Evolutionary conservation across 2,329 filamentous ascomycete genomes (phyloP), one percentile per base, ranked within the genome.

Genomic region (Aspergillus phoenicis): DNA sequence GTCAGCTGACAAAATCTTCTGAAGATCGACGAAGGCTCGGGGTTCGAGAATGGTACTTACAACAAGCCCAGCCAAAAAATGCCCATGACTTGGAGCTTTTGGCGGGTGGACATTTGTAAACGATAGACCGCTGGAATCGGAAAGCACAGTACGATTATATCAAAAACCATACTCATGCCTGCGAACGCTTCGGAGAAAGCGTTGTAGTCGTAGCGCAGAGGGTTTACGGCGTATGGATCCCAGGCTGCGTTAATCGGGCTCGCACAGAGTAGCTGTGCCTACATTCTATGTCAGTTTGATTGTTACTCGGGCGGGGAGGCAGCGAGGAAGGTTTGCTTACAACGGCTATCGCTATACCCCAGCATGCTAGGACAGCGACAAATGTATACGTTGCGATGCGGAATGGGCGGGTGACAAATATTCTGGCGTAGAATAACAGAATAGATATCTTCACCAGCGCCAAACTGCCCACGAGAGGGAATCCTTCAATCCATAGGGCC

Each of bases 1-100:
- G 26, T 26, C 26, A 26, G 26, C 1, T 3, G 6, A 26, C 26
- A 7, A 26, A 7, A 26, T 26, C 1, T 26, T 26, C 26, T 26
- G 6, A 26, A 26, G 26, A 26, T 26, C 26, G 26, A 26, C 26
- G 1, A 26, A 7, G 6, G 26, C 6, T 26, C 26, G 26, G 1
- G 6, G 4, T 5, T 5, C 26, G 1, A 26, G 26, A 26, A 17
- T 10, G 11, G 11, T 8, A 36, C 54, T 33, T 38, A 57, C 54
- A 57, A 57, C 38, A 57, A 33, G 3, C 54, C 54, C n/a, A 48
- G 54, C 54, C 54, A 57, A 28, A 57, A 57, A 8, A 57, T 57
- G 41, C 41, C 54, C 13, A 38, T 13, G 24, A 57, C 26, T 49
- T 57, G 54, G 10, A 57, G 8, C 26, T 49, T 57, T 33, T 57